A percentile compares a stretch with the other conserved stretches of the same genome.
Evolutionary conservation across 805 yeast species (phyloP).

Genomic region (Diddensiella santjacobensis): DNA sequence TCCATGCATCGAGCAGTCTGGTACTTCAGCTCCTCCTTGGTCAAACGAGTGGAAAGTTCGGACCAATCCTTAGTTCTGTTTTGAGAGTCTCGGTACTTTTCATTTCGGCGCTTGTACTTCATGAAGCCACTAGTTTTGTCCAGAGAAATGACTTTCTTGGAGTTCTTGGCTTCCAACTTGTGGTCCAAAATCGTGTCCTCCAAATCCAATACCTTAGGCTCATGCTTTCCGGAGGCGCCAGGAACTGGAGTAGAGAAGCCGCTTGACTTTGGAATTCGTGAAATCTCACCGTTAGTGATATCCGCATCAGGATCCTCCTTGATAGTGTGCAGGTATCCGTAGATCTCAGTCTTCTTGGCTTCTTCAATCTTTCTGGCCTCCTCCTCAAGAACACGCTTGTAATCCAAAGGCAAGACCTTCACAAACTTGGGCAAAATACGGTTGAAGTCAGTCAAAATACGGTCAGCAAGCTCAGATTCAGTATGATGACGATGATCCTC

Average conservation of each 20-base stretch:
- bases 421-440: slow-evolving; percentile 84
- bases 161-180: slow-evolving; percentile 59
- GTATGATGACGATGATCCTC: slow-evolving; percentile 97
- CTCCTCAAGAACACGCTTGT: slow-evolving; percentile 79
- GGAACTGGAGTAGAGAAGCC: slow-evolving; percentile 37
- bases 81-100: slow-evolving; percentile 74
- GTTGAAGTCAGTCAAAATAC: slow-evolving; percentile 81
- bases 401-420: slow-evolving; percentile 88
- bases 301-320: slow-evolving; percentile 82
- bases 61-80: slow-evolving; percentile 86
- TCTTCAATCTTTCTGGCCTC: slow-evolving; percentile 64
- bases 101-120: slow-evolving; percentile 87
- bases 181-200: slow-evolving; percentile 83
- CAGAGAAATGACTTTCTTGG: slow-evolving; percentile 52
- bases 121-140: slow-evolving; percentile 89
- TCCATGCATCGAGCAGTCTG: slow-evolving; percentile 99
- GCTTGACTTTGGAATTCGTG: slow-evolving; percentile 32
- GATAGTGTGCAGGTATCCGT: slow-evolving; percentile 57
- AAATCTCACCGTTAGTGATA: slow-evolving; percentile 85
- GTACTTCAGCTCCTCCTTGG: slow-evolving; percentile 79
- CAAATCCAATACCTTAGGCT: slow-evolving; percentile 83
- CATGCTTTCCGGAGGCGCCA: slow-evolving; percentile 37
- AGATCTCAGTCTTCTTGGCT: slow-evolving; percentile 56
- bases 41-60: slow-evolving; percentile 75
- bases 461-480: slow-evolving; percentile 82